A percentile compares a stretch with the other conserved stretches of the same genome.
phyloP scores from a whole-genome alignment of 108 stramenopile genomes.

The Nitzschia putrida region DNA sequence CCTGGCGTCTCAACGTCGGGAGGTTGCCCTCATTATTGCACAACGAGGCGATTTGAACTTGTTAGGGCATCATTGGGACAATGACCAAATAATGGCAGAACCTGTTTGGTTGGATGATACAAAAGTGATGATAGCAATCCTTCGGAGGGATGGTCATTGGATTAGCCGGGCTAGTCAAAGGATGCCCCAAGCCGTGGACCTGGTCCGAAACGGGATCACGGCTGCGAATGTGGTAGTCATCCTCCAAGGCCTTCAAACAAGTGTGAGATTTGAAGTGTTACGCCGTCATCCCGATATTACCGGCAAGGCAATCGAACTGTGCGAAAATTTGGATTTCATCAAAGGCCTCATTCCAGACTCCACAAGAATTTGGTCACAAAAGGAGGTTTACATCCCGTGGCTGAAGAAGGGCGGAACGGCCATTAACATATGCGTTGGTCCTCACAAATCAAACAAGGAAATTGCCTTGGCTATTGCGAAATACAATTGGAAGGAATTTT shows the following conservation, averaged over 20 bases:
- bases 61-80: no score
- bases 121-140: no score
- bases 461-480: slow-evolving; percentile 40
- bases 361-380: slow-evolving; percentile 28
- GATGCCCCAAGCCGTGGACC: no score
- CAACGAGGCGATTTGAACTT: no score
- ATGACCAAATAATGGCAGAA: no score
- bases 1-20: no score
- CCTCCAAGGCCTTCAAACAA: slow-evolving; percentile 7
- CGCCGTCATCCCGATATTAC: slow-evolving; percentile 1
- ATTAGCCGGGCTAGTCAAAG: no score
- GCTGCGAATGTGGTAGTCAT: slow-evolving; percentile 27
- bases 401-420: slow-evolving; percentile 24
- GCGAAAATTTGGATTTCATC: no score
- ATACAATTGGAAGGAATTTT: slow-evolving; percentile 29
- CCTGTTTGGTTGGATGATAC: no score
- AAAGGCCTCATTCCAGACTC: slow-evolving; percentile 27
- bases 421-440: slow-evolving; percentile 13
- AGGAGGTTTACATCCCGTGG: slow-evolving; percentile 32
- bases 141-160: no score
- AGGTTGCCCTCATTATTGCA: no score
- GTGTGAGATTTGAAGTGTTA: slow-evolving; percentile 3
- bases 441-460: slow-evolving; percentile 14
- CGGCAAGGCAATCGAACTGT: no score
- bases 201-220: neutral